Evolutionary conservation across 2,329 filamentous ascomycete genomes (phyloP).

Genomic region (Monilinia laxa): DNA sequence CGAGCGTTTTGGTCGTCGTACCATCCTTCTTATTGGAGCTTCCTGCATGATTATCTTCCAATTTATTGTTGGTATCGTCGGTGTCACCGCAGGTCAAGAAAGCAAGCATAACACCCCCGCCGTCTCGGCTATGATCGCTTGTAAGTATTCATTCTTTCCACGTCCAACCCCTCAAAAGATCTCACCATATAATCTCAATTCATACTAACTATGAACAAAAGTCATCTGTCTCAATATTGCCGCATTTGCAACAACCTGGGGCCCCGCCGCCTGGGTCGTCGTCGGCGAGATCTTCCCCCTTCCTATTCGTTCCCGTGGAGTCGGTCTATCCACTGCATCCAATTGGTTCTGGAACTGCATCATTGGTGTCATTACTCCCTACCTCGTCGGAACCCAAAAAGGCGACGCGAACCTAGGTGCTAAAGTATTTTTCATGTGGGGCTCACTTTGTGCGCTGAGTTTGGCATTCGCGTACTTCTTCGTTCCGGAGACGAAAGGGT

Average conservation of each 20-base stretch:
- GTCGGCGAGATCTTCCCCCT: constrained; percentile 91
- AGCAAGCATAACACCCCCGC: constrained; percentile 55
- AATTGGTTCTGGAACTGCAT: constrained; percentile 89
- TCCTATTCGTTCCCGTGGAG: constrained; percentile 83
- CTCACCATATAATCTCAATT: constrained; percentile 63
- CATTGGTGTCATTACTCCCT: constrained; percentile 70
- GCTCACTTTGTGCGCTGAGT: constrained; percentile 54
- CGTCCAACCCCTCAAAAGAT: constrained; percentile 60
- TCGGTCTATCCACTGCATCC: constrained; percentile 80
- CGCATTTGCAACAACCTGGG: constrained; percentile 89
- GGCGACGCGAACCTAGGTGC: constrained; percentile 44
- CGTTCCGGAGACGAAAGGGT: constrained; percentile 72
- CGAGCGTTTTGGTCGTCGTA: constrained; percentile 77
- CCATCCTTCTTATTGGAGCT: constrained; percentile 75
- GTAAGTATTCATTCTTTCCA: not conserved
- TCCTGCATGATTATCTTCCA: constrained; percentile 81
- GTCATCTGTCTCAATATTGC: constrained; percentile 88
- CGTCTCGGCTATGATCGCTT: constrained; percentile 70
- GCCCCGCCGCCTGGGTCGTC: constrained; percentile 72
- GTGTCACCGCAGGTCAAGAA: constrained; percentile 60
- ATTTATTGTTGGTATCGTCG: constrained; percentile 80
- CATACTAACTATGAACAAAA: constrained; percentile 1
- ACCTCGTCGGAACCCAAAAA: constrained; percentile 61
- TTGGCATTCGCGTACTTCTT: constrained; percentile 58
- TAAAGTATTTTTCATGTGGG: constrained; percentile 57